Evolutionary conservation across 2,329 filamentous ascomycete species (phyloP).

Genomic region (Exophiala calicioides): DNA sequence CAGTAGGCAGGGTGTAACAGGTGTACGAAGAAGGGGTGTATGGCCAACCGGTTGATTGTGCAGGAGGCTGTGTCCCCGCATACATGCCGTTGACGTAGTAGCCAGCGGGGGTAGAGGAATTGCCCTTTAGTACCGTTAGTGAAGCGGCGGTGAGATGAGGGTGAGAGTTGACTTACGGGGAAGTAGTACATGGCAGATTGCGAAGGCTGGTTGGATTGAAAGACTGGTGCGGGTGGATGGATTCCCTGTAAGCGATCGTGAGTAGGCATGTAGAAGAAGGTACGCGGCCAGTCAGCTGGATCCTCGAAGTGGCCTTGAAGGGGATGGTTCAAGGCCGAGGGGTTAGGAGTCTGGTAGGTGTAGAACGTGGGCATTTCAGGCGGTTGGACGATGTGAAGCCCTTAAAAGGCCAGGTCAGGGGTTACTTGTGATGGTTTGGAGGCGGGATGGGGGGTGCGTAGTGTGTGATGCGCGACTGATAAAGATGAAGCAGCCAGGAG

Average conservation of each 20-base stretch:
- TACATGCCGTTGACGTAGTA: slow-evolving; percentile 30
- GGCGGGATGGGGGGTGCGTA: too few relatives aligned
- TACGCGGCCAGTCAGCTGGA: slow-evolving; percentile 27
- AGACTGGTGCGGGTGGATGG: slow-evolving; percentile 30
- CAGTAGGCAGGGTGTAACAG: slow-evolving; percentile 22
- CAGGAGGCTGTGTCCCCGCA: slow-evolving; percentile 18
- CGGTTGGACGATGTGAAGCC: too few relatives aligned
- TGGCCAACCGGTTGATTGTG: slow-evolving; percentile 29
- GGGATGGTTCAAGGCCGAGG: slow-evolving; percentile 21
- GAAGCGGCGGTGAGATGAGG: background rate
- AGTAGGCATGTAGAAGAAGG: slow-evolving; percentile 28
- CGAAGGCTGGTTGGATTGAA: slow-evolving; percentile 23
- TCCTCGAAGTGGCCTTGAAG: slow-evolving; percentile 23
- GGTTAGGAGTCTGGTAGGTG: slow-evolving; percentile 25
- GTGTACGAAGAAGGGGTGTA: slow-evolving; percentile 28
- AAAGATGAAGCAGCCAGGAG: slow-evolving; percentile 7
- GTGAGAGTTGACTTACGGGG: slow-evolving; percentile 12
- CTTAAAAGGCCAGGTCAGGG: too few relatives aligned
- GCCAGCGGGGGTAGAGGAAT: slow-evolving; percentile 21
- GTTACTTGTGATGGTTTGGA: too few relatives aligned
- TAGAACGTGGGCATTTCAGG: slow-evolving; percentile 28
- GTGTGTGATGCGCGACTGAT: background rate
- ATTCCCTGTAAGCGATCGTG: slow-evolving; percentile 29
- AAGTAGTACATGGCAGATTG: slow-evolving; percentile 28
- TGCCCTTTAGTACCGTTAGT: slow-evolving; percentile 23